Evolutionary conservation across 805 yeast genomes (phyloP).

Genomic region (Starmerella cellae): DNA sequence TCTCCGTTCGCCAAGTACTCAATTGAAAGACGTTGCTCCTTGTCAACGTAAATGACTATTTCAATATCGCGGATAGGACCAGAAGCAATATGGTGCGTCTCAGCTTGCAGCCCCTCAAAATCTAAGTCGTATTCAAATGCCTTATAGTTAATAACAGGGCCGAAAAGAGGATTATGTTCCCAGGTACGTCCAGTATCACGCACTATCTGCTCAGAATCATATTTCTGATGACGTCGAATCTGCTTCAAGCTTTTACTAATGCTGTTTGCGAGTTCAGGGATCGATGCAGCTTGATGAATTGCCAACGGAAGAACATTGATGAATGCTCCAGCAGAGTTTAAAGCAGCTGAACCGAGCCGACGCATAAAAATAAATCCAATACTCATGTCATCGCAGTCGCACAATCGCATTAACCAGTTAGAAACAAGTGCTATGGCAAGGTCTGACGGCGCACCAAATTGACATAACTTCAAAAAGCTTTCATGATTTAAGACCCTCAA

Average conservation of each 20-base stretch:
- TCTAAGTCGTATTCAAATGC: slow-evolving; percentile 14
- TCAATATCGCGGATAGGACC: slow-evolving; percentile 16
- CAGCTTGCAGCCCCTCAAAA: slow-evolving; percentile 3
- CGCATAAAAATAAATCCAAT: slow-evolving; percentile 15
- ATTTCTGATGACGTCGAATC: slow-evolving; percentile 11
- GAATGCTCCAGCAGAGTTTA: slow-evolving; percentile 11
- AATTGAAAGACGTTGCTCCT: slow-evolving; percentile 1
- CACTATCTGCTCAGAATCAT: slow-evolving; percentile 11
- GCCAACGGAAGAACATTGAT: slow-evolving; percentile 14
- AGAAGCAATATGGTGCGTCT: slow-evolving; percentile 13
- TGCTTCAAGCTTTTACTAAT: slow-evolving; percentile 1
- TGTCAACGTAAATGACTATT: slow-evolving; percentile 6
- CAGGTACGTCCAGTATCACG: slow-evolving; percentile 4
- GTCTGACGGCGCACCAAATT: slow-evolving; percentile 3
- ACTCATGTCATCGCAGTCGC: slow-evolving; percentile 3
- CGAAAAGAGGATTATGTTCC: slow-evolving; percentile 9
- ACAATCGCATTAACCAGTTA: slow-evolving; percentile 12
- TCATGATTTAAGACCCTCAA: background rate
- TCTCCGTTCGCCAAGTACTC: slow-evolving; percentile 13
- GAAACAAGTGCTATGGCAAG: slow-evolving; percentile 7
- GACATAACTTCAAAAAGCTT: background rate
- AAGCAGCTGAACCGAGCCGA: slow-evolving; percentile 12
- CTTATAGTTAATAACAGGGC: slow-evolving; percentile 15
- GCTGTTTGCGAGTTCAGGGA: background rate
- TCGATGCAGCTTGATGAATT: background rate